Base-by-base conservation (phyloP, 441 rosid genomes). In the Gossypium davidsonii region DNA sequence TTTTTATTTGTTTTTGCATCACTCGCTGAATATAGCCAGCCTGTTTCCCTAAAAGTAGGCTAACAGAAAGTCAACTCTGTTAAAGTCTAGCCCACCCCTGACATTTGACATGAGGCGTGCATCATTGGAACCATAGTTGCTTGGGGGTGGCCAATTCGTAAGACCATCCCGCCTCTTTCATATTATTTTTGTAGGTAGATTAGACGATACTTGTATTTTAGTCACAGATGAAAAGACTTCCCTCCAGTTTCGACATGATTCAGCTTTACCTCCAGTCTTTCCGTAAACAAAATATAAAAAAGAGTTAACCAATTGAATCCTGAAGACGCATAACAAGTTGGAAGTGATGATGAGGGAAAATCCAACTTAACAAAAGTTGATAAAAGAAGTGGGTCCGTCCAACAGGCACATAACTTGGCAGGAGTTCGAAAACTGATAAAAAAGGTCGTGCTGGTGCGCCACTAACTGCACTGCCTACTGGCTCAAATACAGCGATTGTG, bases 381-480 rank as follows among this genome's bases (percentile, higher is more conserved):
- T 52, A 52, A 52, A 52, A 52, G 3, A 52, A 52, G 56, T 52
- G 56, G 56, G 56, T 4, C 21, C 56, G 56, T 1, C 21, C 56
- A 15, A 52, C 0, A 15, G 56, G 56, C 56, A 51, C 74, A 69
- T 46, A 53, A 55, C 62, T 55, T 21, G 56, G 64, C n/a, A 26
- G 26, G 56, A 37, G 65, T 51, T 60, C 59, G 52, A 12, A 2
- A n/a, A 39, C 46, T 34, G 56, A 67, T 68, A 37, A 39, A 46
- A 26, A 66, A 55, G 18, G 60, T 1, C 3, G 21, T 42, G 6
- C 18, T 72, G 73, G 77, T 74, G 80, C 80, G 77, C 79, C 82
- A 79, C 82, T 68, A 74, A 42, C 71, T 62, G 53, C 74, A 17
- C 73, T 42, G 17, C 23, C 73, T 10, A 66, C 65, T 73, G 67